Evolutionary conservation across 2,329 filamentous ascomycete species (phyloP).

Genomic region (Monilinia vaccinii-corymbosi): DNA sequence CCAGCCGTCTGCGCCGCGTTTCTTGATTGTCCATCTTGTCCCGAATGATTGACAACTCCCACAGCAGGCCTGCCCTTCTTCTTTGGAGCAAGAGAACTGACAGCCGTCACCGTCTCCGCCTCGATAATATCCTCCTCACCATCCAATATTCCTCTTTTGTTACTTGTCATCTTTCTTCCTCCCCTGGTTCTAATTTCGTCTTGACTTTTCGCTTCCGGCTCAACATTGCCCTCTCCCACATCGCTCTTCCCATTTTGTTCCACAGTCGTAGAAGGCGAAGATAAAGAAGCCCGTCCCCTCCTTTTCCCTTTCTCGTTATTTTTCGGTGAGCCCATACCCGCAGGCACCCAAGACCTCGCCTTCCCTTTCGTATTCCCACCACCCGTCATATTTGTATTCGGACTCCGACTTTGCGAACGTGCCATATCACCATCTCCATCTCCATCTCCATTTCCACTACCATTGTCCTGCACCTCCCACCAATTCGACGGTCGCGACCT

Average conservation of each 20-base stretch:
- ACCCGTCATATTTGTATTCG: neutral
- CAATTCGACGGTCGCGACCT: slow-evolving; percentile 23
- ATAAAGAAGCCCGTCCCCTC: neutral
- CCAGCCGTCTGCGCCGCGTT: neutral
- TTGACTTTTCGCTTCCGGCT: neutral
- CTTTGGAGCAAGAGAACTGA: slow-evolving; percentile 2
- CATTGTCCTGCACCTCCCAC: slow-evolving; percentile 19
- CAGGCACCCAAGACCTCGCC: neutral
- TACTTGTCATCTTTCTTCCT: neutral
- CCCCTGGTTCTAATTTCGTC: neutral
- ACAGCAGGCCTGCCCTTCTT: neutral
- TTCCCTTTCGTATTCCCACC: neutral
- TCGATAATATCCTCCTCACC: neutral
- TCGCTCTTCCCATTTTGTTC: neutral
- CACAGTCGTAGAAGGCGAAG: neutral
- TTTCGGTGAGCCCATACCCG: neutral
- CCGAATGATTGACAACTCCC: neutral
- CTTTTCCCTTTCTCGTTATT: neutral
- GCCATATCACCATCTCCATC: neutral
- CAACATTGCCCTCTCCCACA: too few relatives aligned
- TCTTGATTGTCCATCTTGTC: neutral
- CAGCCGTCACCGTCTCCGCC: neutral
- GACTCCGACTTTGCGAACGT: slow-evolving; percentile 2
- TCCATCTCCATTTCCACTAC: neutral
- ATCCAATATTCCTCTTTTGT: neutral